These are phyloP conservation scores for Osmanthus fragrans DNA, from an alignment of 257 asterid genomes.

Conservation along the genomic window DNA sequence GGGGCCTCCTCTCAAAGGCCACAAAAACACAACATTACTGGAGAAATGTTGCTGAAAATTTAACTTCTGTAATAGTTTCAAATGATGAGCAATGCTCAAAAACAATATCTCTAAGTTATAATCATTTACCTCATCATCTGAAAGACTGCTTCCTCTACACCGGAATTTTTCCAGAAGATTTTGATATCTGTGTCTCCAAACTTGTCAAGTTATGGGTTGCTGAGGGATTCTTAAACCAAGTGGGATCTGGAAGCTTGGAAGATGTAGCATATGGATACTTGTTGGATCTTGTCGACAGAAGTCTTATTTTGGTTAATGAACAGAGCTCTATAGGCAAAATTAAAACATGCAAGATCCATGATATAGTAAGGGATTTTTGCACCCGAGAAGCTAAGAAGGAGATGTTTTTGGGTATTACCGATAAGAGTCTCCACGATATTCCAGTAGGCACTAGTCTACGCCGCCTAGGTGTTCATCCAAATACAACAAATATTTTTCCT, in stretches of 20 bases:
- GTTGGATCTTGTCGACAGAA: background rate
- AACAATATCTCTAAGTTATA: background rate
- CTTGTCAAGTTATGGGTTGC: conserved; percentile 18
- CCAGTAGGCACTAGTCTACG: background rate
- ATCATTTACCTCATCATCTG: background rate
- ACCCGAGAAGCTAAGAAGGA: conserved; percentile 9
- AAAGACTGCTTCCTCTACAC: conserved; percentile 12
- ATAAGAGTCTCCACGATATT: background rate
- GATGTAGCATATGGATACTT: background rate
- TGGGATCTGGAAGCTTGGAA: background rate
- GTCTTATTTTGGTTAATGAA: conserved; percentile 2
- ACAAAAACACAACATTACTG: background rate
- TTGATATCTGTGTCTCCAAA: conserved; percentile 1
- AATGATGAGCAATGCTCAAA: background rate
- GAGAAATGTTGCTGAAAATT: background rate
- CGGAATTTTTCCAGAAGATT: conserved; percentile 11
- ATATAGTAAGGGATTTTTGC: conserved; percentile 6
- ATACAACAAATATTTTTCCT: background rate
- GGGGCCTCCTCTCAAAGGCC: background rate
- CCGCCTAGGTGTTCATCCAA: background rate
- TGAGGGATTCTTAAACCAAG: background rate
- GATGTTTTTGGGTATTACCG: background rate
- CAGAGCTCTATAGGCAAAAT: conserved; percentile 10
- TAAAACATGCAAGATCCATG: conserved; percentile 11
- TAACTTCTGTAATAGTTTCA: background rate